phyloP scores from a whole-genome alignment of 371 early-diverging fungal genomes.

The Fennellomyces sp. region DNA sequence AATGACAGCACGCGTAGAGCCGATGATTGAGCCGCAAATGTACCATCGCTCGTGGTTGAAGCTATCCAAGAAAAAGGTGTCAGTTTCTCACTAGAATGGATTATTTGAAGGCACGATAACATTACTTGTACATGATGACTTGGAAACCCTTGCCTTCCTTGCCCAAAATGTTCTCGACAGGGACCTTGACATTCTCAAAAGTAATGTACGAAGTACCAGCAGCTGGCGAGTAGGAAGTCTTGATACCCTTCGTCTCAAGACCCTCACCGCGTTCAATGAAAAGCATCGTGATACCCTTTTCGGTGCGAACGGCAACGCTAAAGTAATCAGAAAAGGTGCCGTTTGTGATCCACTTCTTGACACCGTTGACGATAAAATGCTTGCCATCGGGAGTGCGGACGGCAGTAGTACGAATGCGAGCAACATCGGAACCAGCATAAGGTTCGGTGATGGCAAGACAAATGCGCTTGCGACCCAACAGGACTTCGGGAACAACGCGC shows the following conservation, averaged over 20 bases:
- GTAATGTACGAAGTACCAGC: slow-evolving; percentile 60
- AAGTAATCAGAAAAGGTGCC: slow-evolving; percentile 59
- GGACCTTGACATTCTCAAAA: slow-evolving; percentile 70
- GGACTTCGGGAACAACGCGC: slow-evolving; percentile 67
- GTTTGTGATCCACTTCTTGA: slow-evolving; percentile 60
- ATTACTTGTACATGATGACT: slow-evolving; percentile 59
- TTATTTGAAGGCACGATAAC: not conserved
- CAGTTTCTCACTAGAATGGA: slow-evolving; percentile 16
- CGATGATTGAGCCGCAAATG: slow-evolving; percentile 78
- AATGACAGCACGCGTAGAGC: slow-evolving; percentile 78
- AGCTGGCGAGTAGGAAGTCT: slow-evolving; percentile 61
- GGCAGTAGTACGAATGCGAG: slow-evolving; percentile 71
- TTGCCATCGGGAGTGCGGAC: slow-evolving; percentile 75
- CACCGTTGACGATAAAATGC: slow-evolving; percentile 71
- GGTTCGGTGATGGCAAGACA: slow-evolving; percentile 73
- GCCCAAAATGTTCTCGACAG: slow-evolving; percentile 82
- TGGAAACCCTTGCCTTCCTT: slow-evolving; percentile 89
- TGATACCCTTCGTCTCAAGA: slow-evolving; percentile 59
- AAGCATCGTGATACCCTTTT: slow-evolving; percentile 66
- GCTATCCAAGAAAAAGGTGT: slow-evolving; percentile 50
- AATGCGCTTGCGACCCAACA: slow-evolving; percentile 74
- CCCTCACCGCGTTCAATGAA: slow-evolving; percentile 64
- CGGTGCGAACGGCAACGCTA: slow-evolving; percentile 65
- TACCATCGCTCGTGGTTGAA: slow-evolving; percentile 84
- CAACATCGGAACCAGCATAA: slow-evolving; percentile 81